Percentiles rank a stretch among this genome's conserved stretches.
phyloP scores from a whole-genome alignment of 2,329 filamentous ascomycete genomes.

The Fusarium sp. region DNA sequence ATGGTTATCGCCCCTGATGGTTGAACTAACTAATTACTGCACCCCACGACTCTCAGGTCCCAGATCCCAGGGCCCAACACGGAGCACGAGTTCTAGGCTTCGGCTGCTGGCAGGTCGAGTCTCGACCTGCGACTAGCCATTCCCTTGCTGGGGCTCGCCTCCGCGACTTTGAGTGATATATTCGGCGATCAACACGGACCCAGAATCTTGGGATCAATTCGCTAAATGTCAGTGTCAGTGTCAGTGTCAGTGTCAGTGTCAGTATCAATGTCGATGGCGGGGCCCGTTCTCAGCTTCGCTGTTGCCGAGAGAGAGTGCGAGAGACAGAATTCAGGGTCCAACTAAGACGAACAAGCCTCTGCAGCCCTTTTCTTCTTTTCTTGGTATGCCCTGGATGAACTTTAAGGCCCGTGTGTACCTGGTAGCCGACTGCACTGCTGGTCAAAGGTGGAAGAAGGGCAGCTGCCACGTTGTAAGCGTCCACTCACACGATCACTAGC shows the following conservation, averaged over 20 bases:
- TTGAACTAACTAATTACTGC: constrained; percentile 16
- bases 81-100: constrained; percentile 33
- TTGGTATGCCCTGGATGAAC: no score
- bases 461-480: constrained; percentile 37
- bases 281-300: constrained; percentile 12
- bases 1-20: background rate
- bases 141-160: constrained; percentile 16
- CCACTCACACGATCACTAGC: constrained; percentile 17
- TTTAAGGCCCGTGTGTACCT: constrained; percentile 32
- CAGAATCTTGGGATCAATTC: constrained; percentile 13
- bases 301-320: constrained; percentile 15
- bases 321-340: constrained; percentile 35
- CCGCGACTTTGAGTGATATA: constrained; percentile 13
- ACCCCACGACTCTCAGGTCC: constrained; percentile 24
- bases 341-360: constrained; percentile 14
- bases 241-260: background rate
- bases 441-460: constrained; percentile 13
- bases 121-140: constrained; percentile 15
- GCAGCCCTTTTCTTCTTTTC: constrained; percentile 1
- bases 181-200: constrained; percentile 12
- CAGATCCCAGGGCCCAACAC: background rate
- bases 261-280: background rate
- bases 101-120: constrained; percentile 10
- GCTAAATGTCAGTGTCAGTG: background rate
- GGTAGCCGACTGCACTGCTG: constrained; percentile 7